Evolutionary conservation across 2,329 filamentous ascomycete genomes (phyloP).

Genomic region (Cladophialophora chaetospira): DNA sequence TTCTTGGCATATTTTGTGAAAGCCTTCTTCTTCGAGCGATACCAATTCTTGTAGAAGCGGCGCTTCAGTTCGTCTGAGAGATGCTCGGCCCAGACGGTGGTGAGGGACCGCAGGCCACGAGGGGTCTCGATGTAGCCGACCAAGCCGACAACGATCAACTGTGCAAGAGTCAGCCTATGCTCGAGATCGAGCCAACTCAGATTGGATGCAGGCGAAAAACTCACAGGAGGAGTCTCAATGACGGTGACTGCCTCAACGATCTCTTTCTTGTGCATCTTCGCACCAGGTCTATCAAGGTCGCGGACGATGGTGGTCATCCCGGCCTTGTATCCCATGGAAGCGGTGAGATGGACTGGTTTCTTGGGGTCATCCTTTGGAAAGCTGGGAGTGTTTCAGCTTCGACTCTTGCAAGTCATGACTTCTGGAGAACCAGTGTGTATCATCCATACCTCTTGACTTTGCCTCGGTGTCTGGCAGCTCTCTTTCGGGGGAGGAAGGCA

Average conservation of each 20-base stretch:
- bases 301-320: slow-evolving; percentile 99
- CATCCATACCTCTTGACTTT: slow-evolving; percentile 85
- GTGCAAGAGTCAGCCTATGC: slow-evolving; percentile 35
- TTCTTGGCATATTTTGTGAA: slow-evolving; percentile 99
- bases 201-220: slow-evolving; percentile 48
- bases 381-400: slow-evolving; percentile 52
- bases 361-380: slow-evolving; percentile 99
- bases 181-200: slow-evolving; percentile 28
- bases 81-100: slow-evolving; percentile 99
- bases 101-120: slow-evolving; percentile 97
- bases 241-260: slow-evolving; percentile 85
- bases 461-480: slow-evolving; percentile 88
- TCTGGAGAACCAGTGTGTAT: slow-evolving; percentile 41
- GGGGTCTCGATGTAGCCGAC: slow-evolving; percentile 99
- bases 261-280: slow-evolving; percentile 99
- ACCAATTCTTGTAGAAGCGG: slow-evolving; percentile 99
- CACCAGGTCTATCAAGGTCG: slow-evolving; percentile 97
- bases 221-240: slow-evolving; percentile 93
- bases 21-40: slow-evolving; percentile 99
- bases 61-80: slow-evolving; percentile 98
- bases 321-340: slow-evolving; percentile 99
- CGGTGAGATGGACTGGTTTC: slow-evolving; percentile 98
- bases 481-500: slow-evolving; percentile 86
- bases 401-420: slow-evolving; percentile 34
- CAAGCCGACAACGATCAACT: slow-evolving; percentile 99